Evolutionary conservation across 2,329 filamentous ascomycete genomes (phyloP).

Genomic region (Aspergillus sp.): DNA sequence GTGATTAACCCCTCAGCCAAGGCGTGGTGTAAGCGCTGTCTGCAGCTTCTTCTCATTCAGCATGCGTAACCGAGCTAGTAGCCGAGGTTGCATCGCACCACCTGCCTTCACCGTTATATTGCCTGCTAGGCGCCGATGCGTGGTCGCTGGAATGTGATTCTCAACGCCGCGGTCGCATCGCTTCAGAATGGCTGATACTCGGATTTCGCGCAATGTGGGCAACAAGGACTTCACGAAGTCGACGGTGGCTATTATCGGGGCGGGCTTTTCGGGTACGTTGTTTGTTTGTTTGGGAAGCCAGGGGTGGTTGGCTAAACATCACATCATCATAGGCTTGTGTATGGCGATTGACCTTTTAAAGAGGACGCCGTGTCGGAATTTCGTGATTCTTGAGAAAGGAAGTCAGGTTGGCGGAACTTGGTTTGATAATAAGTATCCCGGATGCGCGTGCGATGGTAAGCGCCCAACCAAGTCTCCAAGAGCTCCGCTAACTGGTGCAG

Average conservation of each 20-base stretch:
- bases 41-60: too few species aligned
- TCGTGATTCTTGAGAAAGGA: slow-evolving; percentile 58
- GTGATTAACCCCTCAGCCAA: too few species aligned
- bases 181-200: background rate
- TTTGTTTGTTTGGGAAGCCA: background rate
- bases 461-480: background rate
- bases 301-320: background rate
- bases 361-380: slow-evolving; percentile 47
- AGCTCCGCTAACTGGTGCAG: slow-evolving; percentile 21
- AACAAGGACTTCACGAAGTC: slow-evolving; percentile 54
- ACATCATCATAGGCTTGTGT: slow-evolving; percentile 46
- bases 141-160: too few species aligned
- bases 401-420: slow-evolving; percentile 55
- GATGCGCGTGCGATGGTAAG: slow-evolving; percentile 53
- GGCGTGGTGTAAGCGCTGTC: too few species aligned
- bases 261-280: slow-evolving; percentile 50
- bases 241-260: slow-evolving; percentile 59
- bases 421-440: slow-evolving; percentile 59
- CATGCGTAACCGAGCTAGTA: too few species aligned
- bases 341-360: slow-evolving; percentile 59
- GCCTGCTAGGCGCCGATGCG: too few species aligned
- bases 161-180: background rate
- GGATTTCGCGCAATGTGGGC: slow-evolving; percentile 23
- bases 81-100: too few species aligned
- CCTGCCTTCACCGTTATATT: background rate